phyloP scores from a whole-genome alignment of 805 yeast genomes.

The Maudiozyma pseudohumilis region DNA sequence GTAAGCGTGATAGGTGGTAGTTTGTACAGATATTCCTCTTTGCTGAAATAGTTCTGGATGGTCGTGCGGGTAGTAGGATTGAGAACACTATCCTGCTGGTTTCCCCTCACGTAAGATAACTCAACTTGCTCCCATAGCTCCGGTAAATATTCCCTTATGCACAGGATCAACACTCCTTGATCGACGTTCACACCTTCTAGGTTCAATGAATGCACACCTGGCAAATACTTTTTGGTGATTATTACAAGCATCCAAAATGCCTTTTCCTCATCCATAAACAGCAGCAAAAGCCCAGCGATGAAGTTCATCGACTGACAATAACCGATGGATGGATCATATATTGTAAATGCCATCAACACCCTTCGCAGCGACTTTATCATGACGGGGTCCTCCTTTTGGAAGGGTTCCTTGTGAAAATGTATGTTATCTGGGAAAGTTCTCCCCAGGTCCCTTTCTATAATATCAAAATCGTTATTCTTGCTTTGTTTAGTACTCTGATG shows the following conservation, averaged over 20 bases:
- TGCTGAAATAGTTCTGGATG: conserved; percentile 2
- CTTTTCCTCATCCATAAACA: conserved; percentile 82
- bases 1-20: conserved; percentile 87
- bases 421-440: conserved; percentile 93
- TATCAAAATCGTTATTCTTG: conserved; percentile 54
- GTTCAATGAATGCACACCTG: conserved; percentile 82
- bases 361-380: conserved; percentile 65
- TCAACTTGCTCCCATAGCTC: conserved; percentile 57
- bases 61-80: background rate
- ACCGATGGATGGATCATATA: conserved; percentile 80
- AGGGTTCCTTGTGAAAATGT: conserved; percentile 49
- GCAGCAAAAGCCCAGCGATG: conserved; percentile 72
- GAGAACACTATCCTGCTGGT: conserved; percentile 1
- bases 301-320: conserved; percentile 94
- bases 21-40: conserved; percentile 48
- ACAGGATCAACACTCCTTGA: conserved; percentile 86
- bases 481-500: conserved; percentile 25
- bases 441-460: conserved; percentile 86
- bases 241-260: conserved; percentile 95
- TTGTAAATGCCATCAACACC: conserved; percentile 74
- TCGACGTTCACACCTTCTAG: conserved; percentile 91
- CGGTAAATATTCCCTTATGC: conserved; percentile 76
- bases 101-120: conserved; percentile 10
- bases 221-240: conserved; percentile 71
- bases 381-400: conserved; percentile 41